A percentile compares a stretch with the other conserved stretches of the same genome.
Evolutionary conservation across 176 grass and related monocot genomes (phyloP).

Genomic region (Phoenix roebelenii): DNA sequence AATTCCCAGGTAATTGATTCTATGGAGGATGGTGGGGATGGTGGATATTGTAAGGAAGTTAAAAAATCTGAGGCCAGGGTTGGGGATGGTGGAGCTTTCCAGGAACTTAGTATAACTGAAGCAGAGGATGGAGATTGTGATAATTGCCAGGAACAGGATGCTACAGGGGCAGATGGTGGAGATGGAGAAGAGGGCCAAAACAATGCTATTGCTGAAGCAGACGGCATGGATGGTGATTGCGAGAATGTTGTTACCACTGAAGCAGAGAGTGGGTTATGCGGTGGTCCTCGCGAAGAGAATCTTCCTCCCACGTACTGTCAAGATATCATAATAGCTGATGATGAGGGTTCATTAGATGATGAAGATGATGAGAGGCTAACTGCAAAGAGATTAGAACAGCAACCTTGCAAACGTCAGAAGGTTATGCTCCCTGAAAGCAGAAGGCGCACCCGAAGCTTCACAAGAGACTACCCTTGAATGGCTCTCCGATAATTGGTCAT

Average conservation of each 20-base stretch:
- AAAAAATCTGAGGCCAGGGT: not conserved
- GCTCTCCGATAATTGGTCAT: no score
- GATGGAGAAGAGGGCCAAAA: conserved; percentile 9
- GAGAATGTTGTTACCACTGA: conserved; percentile 9
- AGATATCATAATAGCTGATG: conserved; percentile 10
- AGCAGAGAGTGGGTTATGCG: conserved; percentile 6
- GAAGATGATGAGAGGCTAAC: conserved; percentile 15
- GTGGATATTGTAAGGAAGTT: conserved; percentile 19
- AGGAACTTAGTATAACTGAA: conserved; percentile 1
- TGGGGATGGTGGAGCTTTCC: not conserved
- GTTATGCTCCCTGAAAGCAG: conserved; percentile 10
- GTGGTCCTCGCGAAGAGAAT: conserved; percentile 1
- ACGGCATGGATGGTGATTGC: conserved; percentile 9
- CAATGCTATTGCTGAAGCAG: not conserved
- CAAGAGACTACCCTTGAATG: not conserved
- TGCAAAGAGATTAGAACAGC: conserved; percentile 25
- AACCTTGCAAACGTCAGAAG: conserved; percentile 58
- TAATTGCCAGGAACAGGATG: not conserved
- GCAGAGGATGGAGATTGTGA: conserved; percentile 9
- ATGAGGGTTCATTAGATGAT: conserved; percentile 15
- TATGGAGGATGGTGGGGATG: not conserved
- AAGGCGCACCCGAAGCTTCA: conserved; percentile 37
- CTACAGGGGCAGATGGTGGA: not conserved
- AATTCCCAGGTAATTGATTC: not conserved
- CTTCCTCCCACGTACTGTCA: not conserved